These are phyloP conservation scores for Zygoascus biomembranicola DNA, from an alignment of 805 yeast species.

Conservation along the genomic window DNA sequence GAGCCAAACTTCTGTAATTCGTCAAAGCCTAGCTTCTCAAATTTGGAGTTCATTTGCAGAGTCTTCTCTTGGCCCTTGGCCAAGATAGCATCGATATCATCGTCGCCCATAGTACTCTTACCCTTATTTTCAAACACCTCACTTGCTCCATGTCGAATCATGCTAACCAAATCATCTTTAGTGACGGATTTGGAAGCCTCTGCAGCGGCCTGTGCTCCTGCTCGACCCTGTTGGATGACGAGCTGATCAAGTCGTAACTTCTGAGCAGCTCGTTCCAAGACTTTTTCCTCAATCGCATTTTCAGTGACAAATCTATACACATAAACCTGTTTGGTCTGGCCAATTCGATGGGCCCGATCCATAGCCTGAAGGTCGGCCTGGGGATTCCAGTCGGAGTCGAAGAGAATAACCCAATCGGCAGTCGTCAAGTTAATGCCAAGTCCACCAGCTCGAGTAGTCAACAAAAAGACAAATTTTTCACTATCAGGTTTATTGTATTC, in stretches of 20 bases:
- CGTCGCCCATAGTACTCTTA: slow-evolving; percentile 32
- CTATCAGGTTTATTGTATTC: slow-evolving; percentile 79
- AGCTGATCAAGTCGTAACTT: slow-evolving; percentile 86
- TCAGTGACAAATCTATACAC: slow-evolving; percentile 92
- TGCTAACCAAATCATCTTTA: slow-evolving; percentile 68
- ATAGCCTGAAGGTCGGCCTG: slow-evolving; percentile 97
- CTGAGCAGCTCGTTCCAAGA: slow-evolving; percentile 91
- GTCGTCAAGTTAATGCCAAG: slow-evolving; percentile 87
- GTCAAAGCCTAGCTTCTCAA: slow-evolving; percentile 79
- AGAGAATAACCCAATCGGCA: slow-evolving; percentile 83
- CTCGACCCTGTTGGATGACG: slow-evolving; percentile 89
- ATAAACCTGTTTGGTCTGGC: slow-evolving; percentile 91
- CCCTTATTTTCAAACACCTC: slow-evolving; percentile 46
- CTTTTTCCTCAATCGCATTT: slow-evolving; percentile 93
- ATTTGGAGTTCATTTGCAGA: slow-evolving; percentile 66
- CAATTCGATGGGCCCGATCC: slow-evolving; percentile 98
- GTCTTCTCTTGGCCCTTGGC: slow-evolving; percentile 79
- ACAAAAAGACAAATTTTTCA: slow-evolving; percentile 70
- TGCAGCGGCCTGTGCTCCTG: slow-evolving; percentile 36
- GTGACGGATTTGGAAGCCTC: slow-evolving; percentile 22
- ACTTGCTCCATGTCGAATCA: slow-evolving; percentile 97
- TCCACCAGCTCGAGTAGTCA: slow-evolving; percentile 97
- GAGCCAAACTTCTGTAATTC: slow-evolving; percentile 88
- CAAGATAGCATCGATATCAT: slow-evolving; percentile 78
- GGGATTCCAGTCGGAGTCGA: slow-evolving; percentile 96